Evolutionary conservation across 2,329 filamentous ascomycete genomes (phyloP).

Genomic region (Zopfia rhizophila): DNA sequence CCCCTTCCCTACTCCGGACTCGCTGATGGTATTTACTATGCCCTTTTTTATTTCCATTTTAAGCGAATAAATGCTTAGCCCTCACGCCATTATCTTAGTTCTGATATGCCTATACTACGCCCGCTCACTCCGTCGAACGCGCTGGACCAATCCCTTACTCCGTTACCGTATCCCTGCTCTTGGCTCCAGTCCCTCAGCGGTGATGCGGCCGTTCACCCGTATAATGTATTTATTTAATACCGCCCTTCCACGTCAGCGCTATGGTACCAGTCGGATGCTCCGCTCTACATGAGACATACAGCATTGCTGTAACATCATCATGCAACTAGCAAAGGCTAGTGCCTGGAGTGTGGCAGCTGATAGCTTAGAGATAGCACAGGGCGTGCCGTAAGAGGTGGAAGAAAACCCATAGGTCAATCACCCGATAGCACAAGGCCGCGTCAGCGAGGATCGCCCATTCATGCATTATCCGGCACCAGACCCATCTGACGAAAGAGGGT

Average conservation of each 20-base stretch:
- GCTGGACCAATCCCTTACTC: conserved; percentile 11
- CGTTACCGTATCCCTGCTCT: conserved; percentile 2
- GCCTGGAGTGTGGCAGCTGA: conserved; percentile 19
- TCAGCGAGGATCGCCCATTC: conserved; percentile 14
- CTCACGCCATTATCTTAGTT: conserved; percentile 9
- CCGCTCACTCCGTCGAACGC: conserved; percentile 10
- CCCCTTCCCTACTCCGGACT: conserved; percentile 10
- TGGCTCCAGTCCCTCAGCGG: neutral
- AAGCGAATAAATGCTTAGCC: conserved; percentile 8
- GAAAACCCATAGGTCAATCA: conserved; percentile 20
- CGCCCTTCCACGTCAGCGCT: conserved; percentile 15
- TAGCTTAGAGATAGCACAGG: conserved; percentile 17
- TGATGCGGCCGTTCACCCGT: conserved; percentile 12
- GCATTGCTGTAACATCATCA: conserved; percentile 25
- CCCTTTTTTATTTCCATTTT: conserved; percentile 10
- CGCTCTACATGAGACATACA: conserved; percentile 20
- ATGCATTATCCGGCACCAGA: conserved; percentile 16
- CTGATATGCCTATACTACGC: conserved; percentile 11
- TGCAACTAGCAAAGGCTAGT: conserved; percentile 22
- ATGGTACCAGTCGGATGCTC: conserved; percentile 20
- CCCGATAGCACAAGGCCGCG: conserved; percentile 10
- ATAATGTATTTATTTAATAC: conserved; percentile 19
- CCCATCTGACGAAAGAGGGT: conserved; percentile 19
- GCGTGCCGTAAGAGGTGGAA: conserved; percentile 16
- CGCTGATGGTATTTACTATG: conserved; percentile 10